Base-by-base conservation (phyloP, 176 grass and related monocot species). In the Rhynchospora breviuscula region DNA sequence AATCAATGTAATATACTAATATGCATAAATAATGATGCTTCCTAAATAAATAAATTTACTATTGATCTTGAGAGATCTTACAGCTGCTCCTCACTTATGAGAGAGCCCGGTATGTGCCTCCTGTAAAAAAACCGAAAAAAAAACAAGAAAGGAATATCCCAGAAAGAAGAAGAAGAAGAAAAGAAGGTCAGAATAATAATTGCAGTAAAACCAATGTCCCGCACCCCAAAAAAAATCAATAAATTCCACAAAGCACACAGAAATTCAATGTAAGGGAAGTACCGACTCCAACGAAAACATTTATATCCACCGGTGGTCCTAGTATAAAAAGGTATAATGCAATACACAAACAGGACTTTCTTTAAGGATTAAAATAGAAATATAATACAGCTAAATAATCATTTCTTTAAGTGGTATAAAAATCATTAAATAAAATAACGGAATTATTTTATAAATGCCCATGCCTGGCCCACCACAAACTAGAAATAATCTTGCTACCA, bases 61-160 rank as follows among this genome's bases (percentile, higher is more conserved):
- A 26, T 0, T 29, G 11, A 21, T 48, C 9, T 22, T 62, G 21
- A 66, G 44, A 82, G 62, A 82, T 67, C 59, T 48, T 67, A 67
- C 51, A 48, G 44, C 57, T 82, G 35, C 80, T 82, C 80, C 6
- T 82, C 62, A 52, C 25, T 51, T 7, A 0, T 31, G 51, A 82
- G 51, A 82, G 61, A 49, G 46, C 63, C 21, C n/a, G 80, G 43
- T 82, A 82, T 82, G 22, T 1, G 26, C 26, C 19, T 82, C 47
- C 59, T 65, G 45, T 8, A 82, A 77, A 56, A 29, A 29, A 29
- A 29, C 26, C 26, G 26, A 29, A 29, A 29, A 29, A 29, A 29
- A 29, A 29, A 29, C 0, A 29, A 29, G 26, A 29, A 56, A 77
- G 22, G 23, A 13, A 25, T 12, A 25, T 12, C 10, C 10, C 22